Percentiles rank a stretch among this genome's conserved stretches.
Conservation (phyloP, 2,329 filamentous ascomycete genomes). For the Tothia fuscella region DNA sequence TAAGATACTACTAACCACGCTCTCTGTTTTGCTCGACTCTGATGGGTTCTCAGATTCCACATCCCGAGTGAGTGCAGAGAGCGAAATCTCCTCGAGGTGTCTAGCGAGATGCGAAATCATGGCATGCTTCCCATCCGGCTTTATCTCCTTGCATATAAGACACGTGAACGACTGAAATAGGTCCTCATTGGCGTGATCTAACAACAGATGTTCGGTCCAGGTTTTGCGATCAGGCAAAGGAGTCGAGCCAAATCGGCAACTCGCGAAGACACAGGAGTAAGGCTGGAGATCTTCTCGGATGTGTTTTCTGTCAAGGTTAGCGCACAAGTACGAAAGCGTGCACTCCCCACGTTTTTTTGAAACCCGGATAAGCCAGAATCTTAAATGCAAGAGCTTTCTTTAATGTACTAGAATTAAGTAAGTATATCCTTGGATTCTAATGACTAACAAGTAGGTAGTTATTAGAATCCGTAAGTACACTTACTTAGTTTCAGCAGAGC, state of each 20-base stretch:
- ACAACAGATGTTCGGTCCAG: neutral
- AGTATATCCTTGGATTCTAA: too few relatives aligned
- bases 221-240: neutral
- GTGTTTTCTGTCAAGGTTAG: neutral
- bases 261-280: neutral
- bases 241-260: neutral
- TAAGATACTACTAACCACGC: too few relatives aligned
- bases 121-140: neutral
- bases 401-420: too few relatives aligned
- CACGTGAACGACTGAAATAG: neutral
- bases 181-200: neutral
- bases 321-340: too few relatives aligned
- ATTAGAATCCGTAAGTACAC: neutral
- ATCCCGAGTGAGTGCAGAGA: neutral
- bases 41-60: neutral
- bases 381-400: too few relatives aligned
- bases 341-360: too few relatives aligned
- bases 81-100: neutral
- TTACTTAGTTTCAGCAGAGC: too few relatives aligned
- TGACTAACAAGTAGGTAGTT: too few relatives aligned
- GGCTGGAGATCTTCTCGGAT: neutral
- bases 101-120: neutral
- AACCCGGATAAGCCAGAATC: too few relatives aligned
- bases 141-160: neutral
- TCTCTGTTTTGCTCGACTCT: too few relatives aligned